Percentiles rank a stretch among this genome's conserved stretches.
Conservation (phyloP, 306 rosid species). For the Fagus sylvatica region DNA sequence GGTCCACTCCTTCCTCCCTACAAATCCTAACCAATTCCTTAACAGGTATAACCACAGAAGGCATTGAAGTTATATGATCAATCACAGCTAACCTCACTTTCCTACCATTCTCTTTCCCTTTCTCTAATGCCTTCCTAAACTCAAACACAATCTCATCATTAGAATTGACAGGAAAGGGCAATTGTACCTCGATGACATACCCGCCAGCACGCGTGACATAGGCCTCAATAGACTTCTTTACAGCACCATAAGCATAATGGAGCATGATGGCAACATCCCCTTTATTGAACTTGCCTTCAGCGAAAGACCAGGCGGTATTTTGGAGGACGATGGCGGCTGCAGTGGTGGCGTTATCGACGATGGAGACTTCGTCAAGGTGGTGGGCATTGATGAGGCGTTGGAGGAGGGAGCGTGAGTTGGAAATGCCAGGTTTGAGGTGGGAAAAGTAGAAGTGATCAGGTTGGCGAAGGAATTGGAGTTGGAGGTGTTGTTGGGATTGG, state of each 20-base stretch:
- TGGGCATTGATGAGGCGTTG: conserved; percentile 68
- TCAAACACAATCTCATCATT: conserved; percentile 68
- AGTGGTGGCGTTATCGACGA: conserved; percentile 98
- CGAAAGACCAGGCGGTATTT: conserved; percentile 72
- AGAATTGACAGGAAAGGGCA: conserved; percentile 82
- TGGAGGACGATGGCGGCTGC: conserved; percentile 97
- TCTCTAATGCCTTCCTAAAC: conserved; percentile 69
- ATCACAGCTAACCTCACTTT: conserved; percentile 85
- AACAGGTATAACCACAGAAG: conserved; percentile 80
- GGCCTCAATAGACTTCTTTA: conserved; percentile 91
- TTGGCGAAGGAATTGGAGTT: conserved; percentile 61
- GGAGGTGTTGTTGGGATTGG: conserved; percentile 61
- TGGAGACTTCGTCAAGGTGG: conserved; percentile 72
- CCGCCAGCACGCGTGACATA: conserved; percentile 89
- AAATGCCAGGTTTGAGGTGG: conserved; percentile 54
- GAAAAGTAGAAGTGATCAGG: conserved; percentile 87
- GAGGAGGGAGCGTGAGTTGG: conserved; percentile 59
- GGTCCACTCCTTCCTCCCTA: conserved; percentile 92
- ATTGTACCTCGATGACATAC: conserved; percentile 69
- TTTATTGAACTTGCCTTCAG: conserved; percentile 57
- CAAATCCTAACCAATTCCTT: conserved; percentile 83
- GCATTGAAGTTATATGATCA: conserved; percentile 97
- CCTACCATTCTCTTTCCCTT: conserved; percentile 68
- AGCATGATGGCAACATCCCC: conserved; percentile 89
- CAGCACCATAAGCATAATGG: conserved; percentile 85